phyloP scores from a whole-genome alignment of 805 yeast genomes.

The Millerozyma miso region DNA sequence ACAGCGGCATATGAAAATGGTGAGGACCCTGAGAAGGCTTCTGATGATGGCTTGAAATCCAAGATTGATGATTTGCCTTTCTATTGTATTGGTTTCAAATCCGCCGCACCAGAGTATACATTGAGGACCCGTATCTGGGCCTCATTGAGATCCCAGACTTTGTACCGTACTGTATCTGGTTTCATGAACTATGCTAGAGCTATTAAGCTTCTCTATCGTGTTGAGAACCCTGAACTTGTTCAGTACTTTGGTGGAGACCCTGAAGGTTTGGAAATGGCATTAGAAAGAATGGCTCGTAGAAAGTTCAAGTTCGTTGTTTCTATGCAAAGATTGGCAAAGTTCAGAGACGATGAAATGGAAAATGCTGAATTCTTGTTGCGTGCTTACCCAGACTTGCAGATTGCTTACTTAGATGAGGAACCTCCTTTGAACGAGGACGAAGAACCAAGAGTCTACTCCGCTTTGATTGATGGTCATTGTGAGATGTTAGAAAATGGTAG shows the following conservation, averaged over 20 bases:
- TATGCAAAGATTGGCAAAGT: constrained; percentile 56
- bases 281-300: constrained; percentile 67
- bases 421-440: constrained; percentile 37
- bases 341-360: constrained; percentile 53
- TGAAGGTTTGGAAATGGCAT: constrained; percentile 91
- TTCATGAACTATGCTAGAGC: constrained; percentile 47
- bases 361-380: constrained; percentile 56
- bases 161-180: constrained; percentile 45
- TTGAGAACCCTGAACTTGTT: constrained; percentile 45
- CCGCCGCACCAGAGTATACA: constrained; percentile 46
- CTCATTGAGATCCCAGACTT: constrained; percentile 43
- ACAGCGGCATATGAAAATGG: constrained; percentile 53
- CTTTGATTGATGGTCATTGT: constrained; percentile 69
- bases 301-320: constrained; percentile 64
- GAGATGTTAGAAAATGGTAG: constrained; percentile 54
- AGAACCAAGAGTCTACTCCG: constrained; percentile 50
- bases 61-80: constrained; percentile 41
- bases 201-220: constrained; percentile 39
- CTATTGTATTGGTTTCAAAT: constrained; percentile 45
- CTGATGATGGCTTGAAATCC: constrained; percentile 31
- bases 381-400: constrained; percentile 65
- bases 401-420: constrained; percentile 58
- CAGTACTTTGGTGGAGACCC: constrained; percentile 99
- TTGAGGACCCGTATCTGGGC: constrained; percentile 47
- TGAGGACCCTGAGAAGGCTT: constrained; percentile 30